Evolutionary conservation across 2,329 filamentous ascomycete species (phyloP), one percentile per base, ranked within the genome.

Genomic region (Didymella exigua): DNA sequence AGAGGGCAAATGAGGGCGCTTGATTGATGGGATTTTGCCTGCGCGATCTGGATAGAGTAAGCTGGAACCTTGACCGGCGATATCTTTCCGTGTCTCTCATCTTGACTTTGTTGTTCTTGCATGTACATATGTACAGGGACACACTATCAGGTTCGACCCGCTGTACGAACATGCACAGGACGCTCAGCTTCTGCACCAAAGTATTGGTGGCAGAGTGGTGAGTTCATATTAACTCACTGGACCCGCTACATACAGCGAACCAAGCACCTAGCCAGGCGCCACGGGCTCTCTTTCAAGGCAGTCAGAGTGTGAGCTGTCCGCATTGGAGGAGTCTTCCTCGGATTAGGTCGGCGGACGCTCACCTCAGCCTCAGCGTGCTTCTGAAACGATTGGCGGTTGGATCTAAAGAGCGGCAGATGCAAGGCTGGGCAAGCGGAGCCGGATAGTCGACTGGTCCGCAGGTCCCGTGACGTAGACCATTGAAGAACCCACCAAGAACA

Each of bases 321-420:
- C 21, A 24, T 56, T 34, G 2, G 19, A 33, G n/a, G 23, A 33
- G 33, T 26, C 10, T 23, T 37, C 10, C 14, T 38, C 42, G 53
- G 46, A 23, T 34, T 46, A 18, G 52, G 45, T 29, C 36, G 46
- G 30, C 36, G 29, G 34, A 34, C n/a, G 41, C 52, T 55, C 51
- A 54, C 42, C 42, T 54, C 40, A 48, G 47, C 49, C 33, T 53
- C 52, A 54, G 58, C 62, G 54, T 61, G 58, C 58, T 37, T 30
- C 42, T 58, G 59, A 52, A 60, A 48, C 53, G 46, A 46, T 49
- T 60, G 40, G 58, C 55, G 55, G 60, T 51, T 62, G 61, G 61
- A 48, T 31, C 56, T 54, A 41, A 54, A 16, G 23, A 49, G 46
- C 52, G 40, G 34, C 52, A 54, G 16, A 41, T 45, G 52, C 52